Conservation (phyloP, 139 green algal genomes). For the Coelastrella sp. region DNA sequence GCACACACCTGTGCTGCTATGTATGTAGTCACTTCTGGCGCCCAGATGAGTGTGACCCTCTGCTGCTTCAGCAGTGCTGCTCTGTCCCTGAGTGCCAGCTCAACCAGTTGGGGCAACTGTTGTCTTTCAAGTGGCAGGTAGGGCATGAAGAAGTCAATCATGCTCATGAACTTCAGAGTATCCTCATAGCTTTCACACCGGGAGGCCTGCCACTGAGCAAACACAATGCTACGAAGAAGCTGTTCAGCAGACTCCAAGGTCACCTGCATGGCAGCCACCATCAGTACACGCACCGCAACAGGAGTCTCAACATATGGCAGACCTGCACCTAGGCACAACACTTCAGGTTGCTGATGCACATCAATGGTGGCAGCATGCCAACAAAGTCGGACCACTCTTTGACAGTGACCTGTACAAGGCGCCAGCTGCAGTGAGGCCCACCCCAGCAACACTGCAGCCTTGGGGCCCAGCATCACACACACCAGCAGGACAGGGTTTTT, state of each 20-base stretch:
- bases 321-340: too few relatives aligned
- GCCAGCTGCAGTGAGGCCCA: too few relatives aligned
- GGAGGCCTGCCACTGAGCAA: constrained; percentile 67
- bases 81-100: neutral
- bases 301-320: too few relatives aligned
- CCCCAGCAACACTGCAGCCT: too few relatives aligned
- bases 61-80: neutral
- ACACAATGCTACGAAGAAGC: constrained; percentile 81
- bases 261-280: constrained; percentile 46
- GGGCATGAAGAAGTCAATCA: constrained; percentile 85
- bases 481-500: too few relatives aligned
- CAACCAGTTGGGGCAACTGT: constrained; percentile 19
- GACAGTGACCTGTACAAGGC: too few relatives aligned
- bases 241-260: constrained; percentile 63
- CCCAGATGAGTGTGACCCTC: neutral
- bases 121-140: constrained; percentile 76
- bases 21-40: neutral
- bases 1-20: constrained; percentile 17
- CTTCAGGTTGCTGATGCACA: too few relatives aligned
- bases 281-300: neutral
- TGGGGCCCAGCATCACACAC: too few relatives aligned
- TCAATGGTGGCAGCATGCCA: too few relatives aligned
- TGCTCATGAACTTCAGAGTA: constrained; percentile 74
- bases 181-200: constrained; percentile 77
- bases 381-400: too few relatives aligned